Evolutionary conservation across 192 early-diverging fungal genomes (phyloP).

Genomic region (Chytriomyces sp.): DNA sequence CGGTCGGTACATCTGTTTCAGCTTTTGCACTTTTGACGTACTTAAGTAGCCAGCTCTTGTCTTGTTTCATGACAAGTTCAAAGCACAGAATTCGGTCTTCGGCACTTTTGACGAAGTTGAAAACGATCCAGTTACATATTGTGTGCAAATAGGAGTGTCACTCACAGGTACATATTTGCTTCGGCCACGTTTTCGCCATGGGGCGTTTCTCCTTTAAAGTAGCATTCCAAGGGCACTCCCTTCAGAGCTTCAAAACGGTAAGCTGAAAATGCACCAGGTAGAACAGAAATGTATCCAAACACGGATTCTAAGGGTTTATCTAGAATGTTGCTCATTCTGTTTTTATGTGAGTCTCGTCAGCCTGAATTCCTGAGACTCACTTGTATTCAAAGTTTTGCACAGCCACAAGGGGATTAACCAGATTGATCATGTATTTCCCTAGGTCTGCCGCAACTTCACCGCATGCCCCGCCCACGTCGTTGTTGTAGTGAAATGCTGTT

Average conservation of each 20-base stretch:
- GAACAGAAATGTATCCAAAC: slow-evolving; percentile 93
- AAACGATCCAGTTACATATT: slow-evolving; percentile 65
- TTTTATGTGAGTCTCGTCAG: neutral
- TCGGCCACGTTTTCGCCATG: slow-evolving; percentile 54
- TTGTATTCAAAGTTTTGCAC: slow-evolving; percentile 86
- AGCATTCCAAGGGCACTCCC: slow-evolving; percentile 68
- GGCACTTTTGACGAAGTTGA: slow-evolving; percentile 26
- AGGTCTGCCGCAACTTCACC: slow-evolving; percentile 72
- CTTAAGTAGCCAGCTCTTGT: slow-evolving; percentile 66
- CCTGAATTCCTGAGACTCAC: neutral
- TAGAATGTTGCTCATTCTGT: slow-evolving; percentile 79
- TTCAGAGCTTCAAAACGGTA: slow-evolving; percentile 76
- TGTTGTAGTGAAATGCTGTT: slow-evolving; percentile 64
- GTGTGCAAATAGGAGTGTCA: slow-evolving; percentile 55
- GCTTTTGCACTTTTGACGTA: slow-evolving; percentile 70
- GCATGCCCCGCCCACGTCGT: slow-evolving; percentile 74
- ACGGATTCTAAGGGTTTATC: slow-evolving; percentile 84
- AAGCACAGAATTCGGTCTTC: slow-evolving; percentile 82
- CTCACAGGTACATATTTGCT: slow-evolving; percentile 32
- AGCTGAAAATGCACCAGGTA: slow-evolving; percentile 85
- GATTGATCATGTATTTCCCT: slow-evolving; percentile 58
- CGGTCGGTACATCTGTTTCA: slow-evolving; percentile 78
- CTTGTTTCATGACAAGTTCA: slow-evolving; percentile 73
- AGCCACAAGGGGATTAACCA: slow-evolving; percentile 74
- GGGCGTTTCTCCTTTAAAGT: slow-evolving; percentile 75